These are phyloP conservation scores for Rosa persica DNA, from an alignment of 306 rosid species.

Conservation along the genomic window DNA sequence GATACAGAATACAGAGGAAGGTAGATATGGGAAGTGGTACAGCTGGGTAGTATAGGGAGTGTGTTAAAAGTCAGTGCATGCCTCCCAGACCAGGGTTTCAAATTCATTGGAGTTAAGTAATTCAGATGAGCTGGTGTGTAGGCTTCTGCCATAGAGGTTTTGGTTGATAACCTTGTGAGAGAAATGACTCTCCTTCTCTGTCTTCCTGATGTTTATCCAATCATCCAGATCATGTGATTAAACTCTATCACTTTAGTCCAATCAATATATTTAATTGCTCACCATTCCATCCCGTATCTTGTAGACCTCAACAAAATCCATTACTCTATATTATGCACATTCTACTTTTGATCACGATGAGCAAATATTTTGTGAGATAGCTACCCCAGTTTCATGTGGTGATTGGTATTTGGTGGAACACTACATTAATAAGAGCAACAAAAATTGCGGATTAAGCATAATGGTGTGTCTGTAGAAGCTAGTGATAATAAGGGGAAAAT, in stretches of 20 bases:
- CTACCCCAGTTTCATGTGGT: no score
- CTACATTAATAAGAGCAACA: no score
- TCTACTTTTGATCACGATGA: background rate
- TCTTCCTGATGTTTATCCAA: background rate
- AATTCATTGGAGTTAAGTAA: background rate
- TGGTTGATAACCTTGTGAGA: background rate
- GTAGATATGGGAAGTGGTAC: background rate
- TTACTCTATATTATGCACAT: background rate
- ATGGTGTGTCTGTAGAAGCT: no score
- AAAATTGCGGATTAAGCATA: no score
- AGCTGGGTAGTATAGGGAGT: background rate
- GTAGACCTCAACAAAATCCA: background rate
- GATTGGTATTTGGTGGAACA: no score
- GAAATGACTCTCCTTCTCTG: background rate
- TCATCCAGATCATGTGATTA: background rate
- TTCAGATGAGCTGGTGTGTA: background rate
- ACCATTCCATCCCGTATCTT: background rate
- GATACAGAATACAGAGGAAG: background rate
- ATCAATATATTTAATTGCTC: background rate
- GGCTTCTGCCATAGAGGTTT: background rate
- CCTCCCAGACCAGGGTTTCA: background rate
- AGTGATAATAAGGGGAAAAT: no score
- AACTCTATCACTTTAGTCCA: background rate
- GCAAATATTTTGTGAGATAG: no score
- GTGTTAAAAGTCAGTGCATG: background rate